Percentiles rank a stretch among this genome's conserved stretches.
Conservation (phyloP, 176 grass and related monocot genomes). For the Aechmea fasciata region DNA sequence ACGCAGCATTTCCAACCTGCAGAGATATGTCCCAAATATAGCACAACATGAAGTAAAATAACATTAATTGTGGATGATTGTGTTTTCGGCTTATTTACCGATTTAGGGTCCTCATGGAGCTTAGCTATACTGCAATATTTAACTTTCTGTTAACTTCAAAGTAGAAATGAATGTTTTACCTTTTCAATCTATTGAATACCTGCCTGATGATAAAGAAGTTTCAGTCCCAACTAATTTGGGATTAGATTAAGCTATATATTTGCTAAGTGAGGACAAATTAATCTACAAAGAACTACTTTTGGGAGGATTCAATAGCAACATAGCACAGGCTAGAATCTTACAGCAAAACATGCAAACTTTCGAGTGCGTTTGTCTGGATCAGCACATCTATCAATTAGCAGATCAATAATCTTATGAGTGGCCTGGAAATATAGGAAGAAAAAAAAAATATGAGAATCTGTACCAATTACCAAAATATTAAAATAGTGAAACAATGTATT, state of each 20-base stretch:
- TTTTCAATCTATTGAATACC: no score
- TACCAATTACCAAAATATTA: background rate
- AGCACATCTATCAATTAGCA: constrained; percentile 85
- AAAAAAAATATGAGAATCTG: background rate
- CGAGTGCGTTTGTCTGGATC: constrained; percentile 80
- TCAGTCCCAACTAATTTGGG: no score
- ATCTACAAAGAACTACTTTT: background rate
- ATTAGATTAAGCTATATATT: no score
- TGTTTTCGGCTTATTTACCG: no score
- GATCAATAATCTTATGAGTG: constrained; percentile 54
- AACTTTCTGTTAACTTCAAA: no score
- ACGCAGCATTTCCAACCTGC: constrained; percentile 95
- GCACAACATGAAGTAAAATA: background rate
- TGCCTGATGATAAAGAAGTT: no score
- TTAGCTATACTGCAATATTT: no score
- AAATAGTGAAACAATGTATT: background rate
- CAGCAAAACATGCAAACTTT: constrained; percentile 98
- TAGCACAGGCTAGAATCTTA: constrained; percentile 30
- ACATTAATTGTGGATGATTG: no score
- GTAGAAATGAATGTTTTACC: no score
- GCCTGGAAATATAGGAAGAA: constrained; percentile 40
- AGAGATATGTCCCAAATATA: constrained; percentile 7
- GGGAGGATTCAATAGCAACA: background rate
- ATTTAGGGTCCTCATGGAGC: no score
- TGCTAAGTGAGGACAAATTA: no score